These are phyloP conservation scores for Backusella australiensis DNA, from an alignment of 192 early-diverging fungal genomes.

Conservation along the genomic window DNA sequence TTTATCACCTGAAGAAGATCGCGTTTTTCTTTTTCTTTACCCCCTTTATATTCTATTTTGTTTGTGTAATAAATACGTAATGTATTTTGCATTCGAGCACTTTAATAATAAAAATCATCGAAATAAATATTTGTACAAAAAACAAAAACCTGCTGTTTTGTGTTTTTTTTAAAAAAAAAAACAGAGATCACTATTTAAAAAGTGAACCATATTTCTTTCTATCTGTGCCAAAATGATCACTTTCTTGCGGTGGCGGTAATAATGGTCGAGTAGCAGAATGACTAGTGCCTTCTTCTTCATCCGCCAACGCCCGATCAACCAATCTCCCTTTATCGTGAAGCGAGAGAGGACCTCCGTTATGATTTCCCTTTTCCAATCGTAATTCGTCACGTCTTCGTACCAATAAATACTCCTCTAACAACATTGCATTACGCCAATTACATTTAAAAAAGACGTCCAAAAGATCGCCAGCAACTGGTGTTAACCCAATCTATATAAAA, in stretches of 20 bases:
- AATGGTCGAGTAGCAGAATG: not conserved
- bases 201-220: not conserved
- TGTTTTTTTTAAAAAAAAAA: not conserved
- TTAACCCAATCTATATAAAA: conserved; percentile 43
- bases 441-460: conserved; percentile 49
- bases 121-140: not conserved
- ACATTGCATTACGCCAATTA: conserved; percentile 48
- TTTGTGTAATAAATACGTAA: not conserved
- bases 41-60: not conserved
- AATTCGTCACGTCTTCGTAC: conserved; percentile 31
- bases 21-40: too few relatives aligned
- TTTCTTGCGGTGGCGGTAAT: not conserved
- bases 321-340: not conserved
- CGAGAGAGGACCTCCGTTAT: not conserved
- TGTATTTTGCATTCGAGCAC: not conserved
- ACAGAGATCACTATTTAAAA: not conserved
- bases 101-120: not conserved
- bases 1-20: not conserved
- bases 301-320: not conserved
- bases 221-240: not conserved
- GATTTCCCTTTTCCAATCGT: conserved; percentile 23
- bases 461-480: conserved; percentile 50
- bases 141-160: not conserved
- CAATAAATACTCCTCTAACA: conserved; percentile 47
- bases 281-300: not conserved